Conservation (phyloP, 1,284 basidiomycete genomes). For the Moniliophthora roreri region DNA sequence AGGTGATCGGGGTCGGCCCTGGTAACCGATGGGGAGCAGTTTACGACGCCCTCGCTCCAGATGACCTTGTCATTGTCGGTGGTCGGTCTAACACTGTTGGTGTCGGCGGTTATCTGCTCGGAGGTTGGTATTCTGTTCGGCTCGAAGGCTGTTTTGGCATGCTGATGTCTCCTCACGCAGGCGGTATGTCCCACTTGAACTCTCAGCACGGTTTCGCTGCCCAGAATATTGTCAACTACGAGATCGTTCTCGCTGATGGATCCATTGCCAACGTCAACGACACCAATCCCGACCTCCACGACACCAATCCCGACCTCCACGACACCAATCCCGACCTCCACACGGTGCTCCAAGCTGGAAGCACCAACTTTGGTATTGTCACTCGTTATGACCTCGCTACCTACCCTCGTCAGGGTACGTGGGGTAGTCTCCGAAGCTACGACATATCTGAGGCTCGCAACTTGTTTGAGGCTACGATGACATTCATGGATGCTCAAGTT, state of each 20-base stretch:
- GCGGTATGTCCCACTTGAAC: conserved; percentile 20
- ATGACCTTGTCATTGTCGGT: conserved; percentile 31
- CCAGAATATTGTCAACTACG: no score
- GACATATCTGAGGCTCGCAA: no score
- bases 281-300: conserved; percentile 17
- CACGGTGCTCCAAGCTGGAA: conserved; percentile 19
- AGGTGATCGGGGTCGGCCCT: conserved; percentile 28
- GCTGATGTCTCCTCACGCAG: conserved; percentile 5
- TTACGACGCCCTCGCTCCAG: conserved; percentile 26
- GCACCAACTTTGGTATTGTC: conserved; percentile 22
- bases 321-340: conserved; percentile 17
- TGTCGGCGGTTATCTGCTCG: conserved; percentile 31
- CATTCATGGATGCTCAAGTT: no score
- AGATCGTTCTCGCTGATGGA: no score
- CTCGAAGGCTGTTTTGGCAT: background rate
- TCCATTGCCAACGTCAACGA: no score
- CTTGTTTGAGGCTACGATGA: no score
- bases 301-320: conserved; percentile 17
- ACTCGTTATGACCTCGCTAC: conserved; percentile 24
- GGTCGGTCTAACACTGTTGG: conserved; percentile 33
- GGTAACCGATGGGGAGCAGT: conserved; percentile 37
- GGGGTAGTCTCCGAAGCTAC: conserved; percentile 13
- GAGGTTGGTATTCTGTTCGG: conserved; percentile 24
- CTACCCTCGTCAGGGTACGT: conserved; percentile 9
- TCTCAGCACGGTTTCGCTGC: no score